A percentile compares a stretch with the other conserved stretches of the same genome.
Conservation (phyloP, 495 filamentous ascomycete species). For the Aspergillus cristatus region DNA sequence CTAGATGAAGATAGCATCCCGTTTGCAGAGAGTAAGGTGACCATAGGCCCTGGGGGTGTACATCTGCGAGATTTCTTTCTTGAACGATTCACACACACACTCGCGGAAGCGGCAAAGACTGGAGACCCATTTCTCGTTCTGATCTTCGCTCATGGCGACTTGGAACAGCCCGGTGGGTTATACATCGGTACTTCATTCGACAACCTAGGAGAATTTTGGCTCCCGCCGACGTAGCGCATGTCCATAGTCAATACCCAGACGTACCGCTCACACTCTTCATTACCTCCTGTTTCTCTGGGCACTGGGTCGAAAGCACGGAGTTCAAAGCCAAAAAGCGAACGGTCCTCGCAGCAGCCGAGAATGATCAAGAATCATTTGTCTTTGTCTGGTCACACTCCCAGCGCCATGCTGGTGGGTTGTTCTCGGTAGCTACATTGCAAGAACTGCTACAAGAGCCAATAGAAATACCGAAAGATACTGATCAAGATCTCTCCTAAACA, state of each 20-base stretch:
- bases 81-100: background rate
- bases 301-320: background rate
- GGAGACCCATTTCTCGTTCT: slow-evolving; percentile 6
- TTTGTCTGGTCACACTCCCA: slow-evolving; percentile 2
- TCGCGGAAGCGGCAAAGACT: slow-evolving; percentile 1
- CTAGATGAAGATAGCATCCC: slow-evolving; percentile 3
- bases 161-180: slow-evolving; percentile 3
- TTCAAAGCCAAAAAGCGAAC: background rate
- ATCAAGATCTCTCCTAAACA: background rate
- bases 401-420: background rate
- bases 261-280: background rate
- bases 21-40: background rate
- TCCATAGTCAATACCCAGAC: background rate
- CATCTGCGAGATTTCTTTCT: slow-evolving; percentile 4
- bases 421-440: background rate
- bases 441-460: background rate
- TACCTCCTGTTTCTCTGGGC: slow-evolving; percentile 1
- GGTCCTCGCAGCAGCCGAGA: background rate
- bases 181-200: background rate
- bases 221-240: background rate
- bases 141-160: slow-evolving; percentile 9
- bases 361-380: background rate
- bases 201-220: background rate
- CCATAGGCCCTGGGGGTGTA: slow-evolving; percentile 1
- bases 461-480: background rate